A percentile compares a stretch with the other conserved stretches of the same genome.
Conservation (phyloP, 768 basidiomycete species). For the Termitomyces titanicus region DNA sequence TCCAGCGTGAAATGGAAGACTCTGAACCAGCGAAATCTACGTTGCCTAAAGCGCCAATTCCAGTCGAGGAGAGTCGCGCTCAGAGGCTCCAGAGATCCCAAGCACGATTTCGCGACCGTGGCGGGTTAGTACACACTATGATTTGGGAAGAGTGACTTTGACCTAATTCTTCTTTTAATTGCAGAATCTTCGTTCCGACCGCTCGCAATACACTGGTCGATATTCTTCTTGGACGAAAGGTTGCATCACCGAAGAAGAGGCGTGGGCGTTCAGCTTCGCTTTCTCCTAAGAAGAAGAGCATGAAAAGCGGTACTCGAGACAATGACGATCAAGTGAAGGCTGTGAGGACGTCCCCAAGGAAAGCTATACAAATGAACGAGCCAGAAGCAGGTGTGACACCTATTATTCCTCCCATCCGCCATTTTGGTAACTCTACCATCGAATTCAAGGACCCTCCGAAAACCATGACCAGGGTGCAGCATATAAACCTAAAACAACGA, state of each 20-base stretch:
- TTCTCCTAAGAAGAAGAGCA: constrained; percentile 24
- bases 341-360: constrained; percentile 13
- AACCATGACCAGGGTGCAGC: not conserved
- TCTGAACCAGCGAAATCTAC: not conserved
- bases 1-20: constrained; percentile 2
- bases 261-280: constrained; percentile 24
- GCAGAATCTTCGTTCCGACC: constrained; percentile 19
- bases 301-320: not conserved
- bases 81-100: constrained; percentile 61
- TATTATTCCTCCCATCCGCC: not conserved
- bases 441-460: constrained; percentile 2
- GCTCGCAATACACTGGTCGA: constrained; percentile 17
- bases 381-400: constrained; percentile 7
- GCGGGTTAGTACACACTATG: constrained; percentile 44
- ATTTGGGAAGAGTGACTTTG: not conserved
- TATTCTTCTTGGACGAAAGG: constrained; percentile 20
- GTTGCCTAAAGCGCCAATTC: constrained; percentile 4
- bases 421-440: not conserved
- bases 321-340: not conserved
- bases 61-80: constrained; percentile 57
- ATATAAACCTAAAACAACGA: not conserved
- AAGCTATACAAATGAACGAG: constrained; percentile 6
- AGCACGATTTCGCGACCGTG: constrained; percentile 64
- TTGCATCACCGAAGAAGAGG: constrained; percentile 39
- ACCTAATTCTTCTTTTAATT: not conserved